Conservation (phyloP, 2,329 filamentous ascomycete genomes). For the Alternaria angustiovoidea region DNA sequence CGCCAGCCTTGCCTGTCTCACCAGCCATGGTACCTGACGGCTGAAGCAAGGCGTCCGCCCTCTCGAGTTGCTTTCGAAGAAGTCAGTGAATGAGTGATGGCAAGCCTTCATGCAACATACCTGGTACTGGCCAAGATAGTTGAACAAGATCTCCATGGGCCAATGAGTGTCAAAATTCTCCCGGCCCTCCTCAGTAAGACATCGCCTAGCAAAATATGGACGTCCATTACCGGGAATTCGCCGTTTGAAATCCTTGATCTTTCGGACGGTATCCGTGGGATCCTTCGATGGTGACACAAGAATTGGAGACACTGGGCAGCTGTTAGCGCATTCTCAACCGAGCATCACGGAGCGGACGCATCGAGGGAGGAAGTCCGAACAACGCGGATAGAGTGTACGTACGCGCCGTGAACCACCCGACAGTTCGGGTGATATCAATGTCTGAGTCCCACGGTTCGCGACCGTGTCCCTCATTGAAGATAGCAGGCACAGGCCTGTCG, state of each 20-base stretch:
- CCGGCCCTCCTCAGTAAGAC: constrained; percentile 39
- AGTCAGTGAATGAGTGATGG: constrained; percentile 28
- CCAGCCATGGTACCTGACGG: constrained; percentile 57
- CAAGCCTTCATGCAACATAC: constrained; percentile 38
- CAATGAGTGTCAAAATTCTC: constrained; percentile 48
- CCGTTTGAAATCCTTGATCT: constrained; percentile 62
- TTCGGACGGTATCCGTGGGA: constrained; percentile 61
- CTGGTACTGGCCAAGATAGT: constrained; percentile 61
- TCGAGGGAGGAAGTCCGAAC: neutral
- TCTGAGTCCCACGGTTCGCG: constrained; percentile 53
- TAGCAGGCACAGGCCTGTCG: constrained; percentile 60
- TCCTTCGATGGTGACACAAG: constrained; percentile 38
- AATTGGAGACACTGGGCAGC: constrained; percentile 51
- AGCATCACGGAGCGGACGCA: neutral
- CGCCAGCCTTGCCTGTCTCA: constrained; percentile 56
- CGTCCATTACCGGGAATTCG: constrained; percentile 46
- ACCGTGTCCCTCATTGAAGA: constrained; percentile 56
- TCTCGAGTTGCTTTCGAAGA: constrained; percentile 54
- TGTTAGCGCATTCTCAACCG: neutral
- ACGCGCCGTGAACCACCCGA: constrained; percentile 67
- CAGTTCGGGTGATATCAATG: constrained; percentile 64
- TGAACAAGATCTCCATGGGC: constrained; percentile 67
- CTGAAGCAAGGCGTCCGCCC: constrained; percentile 55
- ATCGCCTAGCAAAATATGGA: constrained; percentile 56
- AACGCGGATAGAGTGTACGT: constrained; percentile 33